These are phyloP conservation scores for Lenwebbia sp. DNA, from an alignment of 345 rosid genomes.

Conservation along the genomic window DNA sequence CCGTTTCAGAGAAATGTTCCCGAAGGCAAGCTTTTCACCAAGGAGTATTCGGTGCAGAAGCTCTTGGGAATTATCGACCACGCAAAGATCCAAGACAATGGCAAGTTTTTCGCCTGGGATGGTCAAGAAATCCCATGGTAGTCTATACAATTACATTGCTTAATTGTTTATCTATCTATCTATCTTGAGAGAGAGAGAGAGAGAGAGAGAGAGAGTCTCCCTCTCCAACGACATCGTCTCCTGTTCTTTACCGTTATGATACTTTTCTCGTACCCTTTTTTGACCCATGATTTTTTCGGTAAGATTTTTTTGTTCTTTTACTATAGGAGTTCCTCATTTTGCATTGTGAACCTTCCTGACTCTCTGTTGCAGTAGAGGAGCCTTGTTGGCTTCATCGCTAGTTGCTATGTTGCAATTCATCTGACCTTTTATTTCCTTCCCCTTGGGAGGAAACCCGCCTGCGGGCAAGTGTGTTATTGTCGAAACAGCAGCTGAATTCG, in stretches of 20 bases:
- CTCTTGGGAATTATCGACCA: constrained; percentile 56
- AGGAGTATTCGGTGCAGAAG: constrained; percentile 69
- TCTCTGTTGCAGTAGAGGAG: not conserved
- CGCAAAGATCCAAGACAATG: constrained; percentile 53
- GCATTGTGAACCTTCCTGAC: not conserved
- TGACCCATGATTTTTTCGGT: not conserved
- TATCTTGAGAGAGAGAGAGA: not conserved
- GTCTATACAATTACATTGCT: not conserved
- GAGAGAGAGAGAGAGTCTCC: not conserved
- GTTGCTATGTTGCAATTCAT: not conserved
- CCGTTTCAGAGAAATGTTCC: constrained; percentile 85
- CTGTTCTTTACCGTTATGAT: not conserved
- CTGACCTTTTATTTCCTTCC: not conserved
- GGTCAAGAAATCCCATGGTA: constrained; percentile 90
- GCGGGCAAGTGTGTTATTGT: not conserved
- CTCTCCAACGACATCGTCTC: not conserved
- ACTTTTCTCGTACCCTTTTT: not conserved
- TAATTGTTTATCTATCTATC: not conserved
- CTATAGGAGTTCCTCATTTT: not conserved
- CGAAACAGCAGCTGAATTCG: not conserved
- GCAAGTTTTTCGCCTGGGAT: constrained; percentile 95
- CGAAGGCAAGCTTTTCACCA: constrained; percentile 69
- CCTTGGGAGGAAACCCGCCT: not conserved
- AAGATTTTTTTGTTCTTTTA: not conserved
- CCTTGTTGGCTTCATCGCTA: not conserved